phyloP scores from a whole-genome alignment of 1,284 basidiomycete species.

The Anthracocystis panici-leucophaei region DNA sequence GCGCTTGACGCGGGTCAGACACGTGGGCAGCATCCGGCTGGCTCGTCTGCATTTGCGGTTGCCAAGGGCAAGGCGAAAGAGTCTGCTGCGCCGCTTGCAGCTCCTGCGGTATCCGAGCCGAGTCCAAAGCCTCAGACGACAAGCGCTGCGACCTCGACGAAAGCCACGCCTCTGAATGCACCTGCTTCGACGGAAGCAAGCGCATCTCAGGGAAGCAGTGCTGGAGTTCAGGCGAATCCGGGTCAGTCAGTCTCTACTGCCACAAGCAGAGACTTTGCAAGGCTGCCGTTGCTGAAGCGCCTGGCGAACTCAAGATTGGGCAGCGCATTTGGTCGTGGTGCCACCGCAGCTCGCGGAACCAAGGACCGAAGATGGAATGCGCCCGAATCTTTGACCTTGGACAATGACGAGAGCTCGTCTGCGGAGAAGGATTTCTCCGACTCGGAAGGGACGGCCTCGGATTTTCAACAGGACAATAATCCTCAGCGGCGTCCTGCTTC shows the following conservation, averaged over 20 bases:
- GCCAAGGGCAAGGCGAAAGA: neutral
- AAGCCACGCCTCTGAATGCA: neutral
- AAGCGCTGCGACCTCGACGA: neutral
- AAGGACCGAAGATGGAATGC: slow-evolving; percentile 40
- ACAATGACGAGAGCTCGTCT: slow-evolving; percentile 22
- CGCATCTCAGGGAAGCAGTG: neutral
- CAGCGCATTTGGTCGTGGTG: slow-evolving; percentile 8
- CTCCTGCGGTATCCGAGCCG: slow-evolving; percentile 1
- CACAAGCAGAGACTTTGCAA: slow-evolving; percentile 2
- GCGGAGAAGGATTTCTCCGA: slow-evolving; percentile 20
- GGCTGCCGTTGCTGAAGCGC: slow-evolving; percentile 18
- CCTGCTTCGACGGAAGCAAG: neutral
- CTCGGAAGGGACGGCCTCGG: slow-evolving; percentile 20
- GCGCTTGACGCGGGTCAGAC: neutral
- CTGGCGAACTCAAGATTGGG: slow-evolving; percentile 6
- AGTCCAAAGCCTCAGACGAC: neutral
- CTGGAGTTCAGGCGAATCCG: neutral
- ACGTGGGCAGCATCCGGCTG: neutral
- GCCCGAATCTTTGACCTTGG: slow-evolving; percentile 16
- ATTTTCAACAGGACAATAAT: slow-evolving; percentile 26
- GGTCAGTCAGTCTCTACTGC: neutral
- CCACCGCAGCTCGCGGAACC: slow-evolving; percentile 22
- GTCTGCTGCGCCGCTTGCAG: neutral
- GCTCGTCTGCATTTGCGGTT: neutral
- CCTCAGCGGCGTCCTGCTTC: slow-evolving; percentile 26